Conservation (phyloP, 108 stramenopile genomes). For the Chaetoceros muelleri region DNA sequence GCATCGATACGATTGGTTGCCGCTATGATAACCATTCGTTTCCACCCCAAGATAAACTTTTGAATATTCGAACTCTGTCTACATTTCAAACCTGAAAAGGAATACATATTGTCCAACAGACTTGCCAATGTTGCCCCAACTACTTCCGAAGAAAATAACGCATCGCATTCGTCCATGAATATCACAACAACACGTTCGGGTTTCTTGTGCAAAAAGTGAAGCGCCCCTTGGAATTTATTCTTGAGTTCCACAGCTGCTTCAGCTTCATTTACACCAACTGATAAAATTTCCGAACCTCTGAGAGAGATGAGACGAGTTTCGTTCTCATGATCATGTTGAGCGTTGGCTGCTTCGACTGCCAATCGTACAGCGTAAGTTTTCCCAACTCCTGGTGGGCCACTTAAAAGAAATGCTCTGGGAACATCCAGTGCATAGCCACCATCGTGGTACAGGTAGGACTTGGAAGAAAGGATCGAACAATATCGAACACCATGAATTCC, state of each 20-base stretch:
- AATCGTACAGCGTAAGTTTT: constrained; percentile 42
- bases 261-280: constrained; percentile 16
- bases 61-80: background rate
- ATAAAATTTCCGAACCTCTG: constrained; percentile 31
- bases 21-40: constrained; percentile 43
- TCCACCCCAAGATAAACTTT: constrained; percentile 16
- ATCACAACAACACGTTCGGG: constrained; percentile 22
- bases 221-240: constrained; percentile 16
- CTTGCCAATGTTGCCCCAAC: constrained; percentile 45
- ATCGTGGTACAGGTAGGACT: background rate
- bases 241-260: constrained; percentile 22
- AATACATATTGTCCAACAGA: constrained; percentile 43
- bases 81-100: too few relatives aligned
- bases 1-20: constrained; percentile 77
- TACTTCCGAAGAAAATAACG: constrained; percentile 40
- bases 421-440: background rate
- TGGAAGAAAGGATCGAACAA: background rate
- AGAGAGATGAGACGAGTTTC: constrained; percentile 23
- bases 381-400: constrained; percentile 46
- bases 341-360: constrained; percentile 15
- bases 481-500: background rate
- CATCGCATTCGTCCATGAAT: constrained; percentile 81
- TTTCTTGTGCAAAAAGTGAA: constrained; percentile 1
- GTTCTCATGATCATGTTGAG: background rate
- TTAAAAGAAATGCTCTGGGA: constrained; percentile 37